Conservation (phyloP, 176 grass and related monocot genomes). For the Eleusine coracana region DNA sequence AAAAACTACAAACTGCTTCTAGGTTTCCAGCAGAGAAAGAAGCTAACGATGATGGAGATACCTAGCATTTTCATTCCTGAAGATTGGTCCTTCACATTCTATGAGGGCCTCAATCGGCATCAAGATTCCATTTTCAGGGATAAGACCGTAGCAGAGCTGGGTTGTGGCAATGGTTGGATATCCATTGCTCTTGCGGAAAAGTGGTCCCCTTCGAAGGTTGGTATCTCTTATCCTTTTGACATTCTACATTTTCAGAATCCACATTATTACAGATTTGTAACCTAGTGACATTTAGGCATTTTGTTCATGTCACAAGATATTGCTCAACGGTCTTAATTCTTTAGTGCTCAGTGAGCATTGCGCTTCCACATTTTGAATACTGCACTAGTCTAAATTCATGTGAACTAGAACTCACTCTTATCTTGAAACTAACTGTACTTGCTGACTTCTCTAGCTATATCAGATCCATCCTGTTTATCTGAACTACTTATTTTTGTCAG, state of each 20-base stretch:
- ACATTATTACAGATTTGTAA: not conserved
- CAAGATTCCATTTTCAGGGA: conserved; percentile 92
- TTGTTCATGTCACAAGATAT: conserved; percentile 8
- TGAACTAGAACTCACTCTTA: not conserved
- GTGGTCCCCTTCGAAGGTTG: conserved; percentile 88
- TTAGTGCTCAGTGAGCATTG: not conserved
- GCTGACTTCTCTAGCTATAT: not conserved
- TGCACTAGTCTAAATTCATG: not conserved
- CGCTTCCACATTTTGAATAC: not conserved
- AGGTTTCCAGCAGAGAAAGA: conserved; percentile 86
- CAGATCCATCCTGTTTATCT: not conserved
- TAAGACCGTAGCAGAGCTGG: conserved; percentile 79
- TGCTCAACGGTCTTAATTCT: not conserved
- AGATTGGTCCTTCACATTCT: conserved; percentile 99
- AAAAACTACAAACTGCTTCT: conserved; percentile 37
- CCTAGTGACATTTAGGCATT: not conserved
- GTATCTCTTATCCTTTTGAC: not conserved
- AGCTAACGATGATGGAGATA: conserved; percentile 98
- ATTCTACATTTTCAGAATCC: not conserved
- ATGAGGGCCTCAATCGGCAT: conserved; percentile 91
- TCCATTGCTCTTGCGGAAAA: conserved; percentile 95
- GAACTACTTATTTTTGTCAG: not conserved
- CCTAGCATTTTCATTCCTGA: conserved; percentile 99
- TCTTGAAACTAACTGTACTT: not conserved
- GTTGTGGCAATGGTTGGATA: conserved; percentile 99